phyloP scores from a whole-genome alignment of 768 basidiomycete species.

The Leucosporidium scottii region DNA sequence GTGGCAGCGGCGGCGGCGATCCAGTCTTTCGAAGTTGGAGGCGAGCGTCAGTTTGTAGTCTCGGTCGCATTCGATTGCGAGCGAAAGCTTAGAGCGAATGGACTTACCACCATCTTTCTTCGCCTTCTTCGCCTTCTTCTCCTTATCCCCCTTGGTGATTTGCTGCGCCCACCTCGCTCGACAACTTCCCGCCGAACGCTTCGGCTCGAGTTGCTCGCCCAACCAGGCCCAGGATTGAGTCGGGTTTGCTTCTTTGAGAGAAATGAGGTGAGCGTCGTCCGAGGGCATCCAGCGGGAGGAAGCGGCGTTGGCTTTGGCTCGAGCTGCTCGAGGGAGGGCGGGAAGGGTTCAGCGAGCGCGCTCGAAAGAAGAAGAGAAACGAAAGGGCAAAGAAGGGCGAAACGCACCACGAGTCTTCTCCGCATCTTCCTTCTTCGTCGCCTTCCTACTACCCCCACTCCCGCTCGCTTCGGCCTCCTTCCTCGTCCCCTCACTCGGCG shows the following conservation, averaged over 20 bases:
- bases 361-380: no score
- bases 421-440: neutral
- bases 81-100: no score
- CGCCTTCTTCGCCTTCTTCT: no score
- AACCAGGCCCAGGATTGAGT: neutral
- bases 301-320: neutral
- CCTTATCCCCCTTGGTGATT: neutral
- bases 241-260: neutral
- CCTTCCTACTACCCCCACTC: neutral
- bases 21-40: no score
- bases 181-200: neutral
- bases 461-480: no score
- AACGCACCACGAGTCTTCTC: neutral
- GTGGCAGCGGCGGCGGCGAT: no score
- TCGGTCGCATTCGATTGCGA: no score
- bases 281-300: neutral
- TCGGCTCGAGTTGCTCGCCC: neutral
- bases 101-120: no score
- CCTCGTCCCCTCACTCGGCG: no score
- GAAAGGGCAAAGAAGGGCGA: neutral
- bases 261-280: neutral
- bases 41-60: no score
- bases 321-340: neutral
- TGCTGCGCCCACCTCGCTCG: constrained; percentile 2
- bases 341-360: neutral